Percentiles rank a stretch among this genome's conserved stretches.
phyloP scores from a whole-genome alignment of 495 filamentous ascomycete genomes.

The Echria macrotheca region DNA sequence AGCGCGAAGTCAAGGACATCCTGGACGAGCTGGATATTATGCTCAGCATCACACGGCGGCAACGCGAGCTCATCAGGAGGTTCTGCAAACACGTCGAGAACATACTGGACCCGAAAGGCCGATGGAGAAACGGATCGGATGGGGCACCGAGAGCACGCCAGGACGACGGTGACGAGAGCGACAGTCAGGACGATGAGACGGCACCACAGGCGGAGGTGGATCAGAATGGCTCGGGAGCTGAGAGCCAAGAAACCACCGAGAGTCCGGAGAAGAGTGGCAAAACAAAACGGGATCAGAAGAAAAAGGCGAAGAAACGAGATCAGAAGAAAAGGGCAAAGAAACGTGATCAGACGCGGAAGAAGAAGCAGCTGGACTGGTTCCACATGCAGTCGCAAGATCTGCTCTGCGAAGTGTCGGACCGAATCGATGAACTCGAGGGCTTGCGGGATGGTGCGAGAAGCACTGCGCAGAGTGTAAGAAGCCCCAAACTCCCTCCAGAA shows the following conservation, averaged over 20 bases:
- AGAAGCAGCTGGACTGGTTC: conserved; percentile 20
- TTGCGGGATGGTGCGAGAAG: conserved; percentile 22
- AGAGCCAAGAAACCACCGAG: not conserved
- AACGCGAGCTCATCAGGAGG: conserved; percentile 52
- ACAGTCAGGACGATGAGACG: not conserved
- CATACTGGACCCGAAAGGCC: conserved; percentile 23
- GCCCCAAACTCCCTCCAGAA: not conserved
- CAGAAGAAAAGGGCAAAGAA: not conserved
- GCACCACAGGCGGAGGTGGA: not conserved
- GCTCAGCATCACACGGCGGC: conserved; percentile 50
- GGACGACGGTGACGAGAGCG: not conserved
- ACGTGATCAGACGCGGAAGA: conserved; percentile 11
- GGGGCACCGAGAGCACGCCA: not conserved
- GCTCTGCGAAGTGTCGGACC: conserved; percentile 8
- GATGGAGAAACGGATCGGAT: conserved; percentile 10
- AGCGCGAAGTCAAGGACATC: conserved; percentile 65
- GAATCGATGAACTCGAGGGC: conserved; percentile 27
- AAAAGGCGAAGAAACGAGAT: not conserved
- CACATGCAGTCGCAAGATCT: conserved; percentile 23
- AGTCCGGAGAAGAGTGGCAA: not conserved
- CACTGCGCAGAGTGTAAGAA: conserved; percentile 24
- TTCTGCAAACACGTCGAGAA: conserved; percentile 52
- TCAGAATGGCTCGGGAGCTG: not conserved
- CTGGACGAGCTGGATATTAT: conserved; percentile 71
- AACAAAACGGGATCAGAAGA: not conserved